phyloP scores from a whole-genome alignment of 2,329 filamentous ascomycete species.

The Diaporthe sp. region DNA sequence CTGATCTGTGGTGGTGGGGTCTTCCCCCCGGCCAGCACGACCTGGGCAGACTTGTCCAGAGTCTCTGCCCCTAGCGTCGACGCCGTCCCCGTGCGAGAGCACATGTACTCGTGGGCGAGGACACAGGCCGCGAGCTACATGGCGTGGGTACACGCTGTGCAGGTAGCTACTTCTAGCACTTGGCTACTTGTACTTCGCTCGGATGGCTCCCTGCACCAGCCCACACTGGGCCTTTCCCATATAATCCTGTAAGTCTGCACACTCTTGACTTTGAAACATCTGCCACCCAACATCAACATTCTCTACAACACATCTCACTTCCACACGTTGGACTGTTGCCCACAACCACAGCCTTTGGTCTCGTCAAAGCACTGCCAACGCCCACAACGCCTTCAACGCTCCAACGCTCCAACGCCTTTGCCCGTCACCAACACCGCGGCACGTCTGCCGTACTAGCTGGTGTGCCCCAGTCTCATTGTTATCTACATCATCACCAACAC shows the following conservation, averaged over 20 bases:
- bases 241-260: slow-evolving; percentile 19
- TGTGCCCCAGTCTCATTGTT: slow-evolving; percentile 3
- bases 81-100: slow-evolving; percentile 17
- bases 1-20: slow-evolving; percentile 14
- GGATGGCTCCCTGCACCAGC: slow-evolving; percentile 20
- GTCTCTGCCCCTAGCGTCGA: slow-evolving; percentile 8
- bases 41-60: slow-evolving; percentile 23
- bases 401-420: not conserved
- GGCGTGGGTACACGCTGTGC: not conserved
- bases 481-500: not conserved
- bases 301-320: not conserved
- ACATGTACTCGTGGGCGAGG: not conserved
- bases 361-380: slow-evolving; percentile 5
- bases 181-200: slow-evolving; percentile 1
- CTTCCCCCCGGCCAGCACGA: slow-evolving; percentile 2
- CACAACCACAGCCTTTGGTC: not conserved
- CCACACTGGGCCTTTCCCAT: slow-evolving; percentile 20
- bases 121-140: slow-evolving; percentile 22
- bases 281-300: slow-evolving; percentile 14
- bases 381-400: not conserved
- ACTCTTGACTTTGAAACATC: slow-evolving; percentile 31
- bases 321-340: not conserved
- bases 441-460: not conserved
- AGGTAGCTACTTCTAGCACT: not conserved
- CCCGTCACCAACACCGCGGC: not conserved